phyloP scores from a whole-genome alignment of 345 rosid genomes.

The Melaleuca alternifolia region DNA sequence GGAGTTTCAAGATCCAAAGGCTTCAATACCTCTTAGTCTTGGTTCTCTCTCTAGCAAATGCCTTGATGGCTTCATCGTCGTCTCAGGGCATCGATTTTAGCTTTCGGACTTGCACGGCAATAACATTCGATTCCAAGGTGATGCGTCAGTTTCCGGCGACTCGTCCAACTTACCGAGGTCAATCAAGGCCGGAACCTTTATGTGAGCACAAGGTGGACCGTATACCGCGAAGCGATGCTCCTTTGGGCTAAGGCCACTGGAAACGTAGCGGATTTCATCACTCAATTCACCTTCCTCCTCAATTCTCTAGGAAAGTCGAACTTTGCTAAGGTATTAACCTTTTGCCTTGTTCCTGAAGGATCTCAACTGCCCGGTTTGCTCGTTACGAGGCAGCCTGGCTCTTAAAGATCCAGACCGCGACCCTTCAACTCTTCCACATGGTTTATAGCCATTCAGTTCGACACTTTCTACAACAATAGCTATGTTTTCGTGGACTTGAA shows the following conservation, averaged over 20 bases:
- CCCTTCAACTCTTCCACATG: background rate
- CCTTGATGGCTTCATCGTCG: too few species aligned
- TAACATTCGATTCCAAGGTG: too few species aligned
- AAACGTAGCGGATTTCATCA: background rate
- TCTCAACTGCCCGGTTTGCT: background rate
- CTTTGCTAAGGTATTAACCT: background rate
- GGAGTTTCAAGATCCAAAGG: too few species aligned
- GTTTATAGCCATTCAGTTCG: slow-evolving; percentile 11
- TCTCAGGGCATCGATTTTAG: too few species aligned
- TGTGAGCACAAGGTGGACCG: background rate
- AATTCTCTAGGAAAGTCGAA: rapidly evolving
- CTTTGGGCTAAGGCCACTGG: background rate
- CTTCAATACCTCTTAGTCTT: too few species aligned
- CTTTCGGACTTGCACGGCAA: too few species aligned
- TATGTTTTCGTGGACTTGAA: background rate
- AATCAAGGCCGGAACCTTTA: too few species aligned
- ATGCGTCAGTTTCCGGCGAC: too few species aligned
- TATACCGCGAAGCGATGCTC: background rate
- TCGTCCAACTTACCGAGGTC: too few species aligned
- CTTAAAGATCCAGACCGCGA: background rate
- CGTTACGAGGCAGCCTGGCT: background rate
- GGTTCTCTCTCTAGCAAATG: too few species aligned
- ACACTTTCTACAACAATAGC: background rate
- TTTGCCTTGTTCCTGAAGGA: slow-evolving; percentile 1
- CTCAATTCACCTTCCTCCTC: slow-evolving; percentile 5